A percentile compares a stretch with the other conserved stretches of the same genome.
Evolutionary conservation across 2,329 filamentous ascomycete species (phyloP).

Genomic region (Xylariaceae sp.): DNA sequence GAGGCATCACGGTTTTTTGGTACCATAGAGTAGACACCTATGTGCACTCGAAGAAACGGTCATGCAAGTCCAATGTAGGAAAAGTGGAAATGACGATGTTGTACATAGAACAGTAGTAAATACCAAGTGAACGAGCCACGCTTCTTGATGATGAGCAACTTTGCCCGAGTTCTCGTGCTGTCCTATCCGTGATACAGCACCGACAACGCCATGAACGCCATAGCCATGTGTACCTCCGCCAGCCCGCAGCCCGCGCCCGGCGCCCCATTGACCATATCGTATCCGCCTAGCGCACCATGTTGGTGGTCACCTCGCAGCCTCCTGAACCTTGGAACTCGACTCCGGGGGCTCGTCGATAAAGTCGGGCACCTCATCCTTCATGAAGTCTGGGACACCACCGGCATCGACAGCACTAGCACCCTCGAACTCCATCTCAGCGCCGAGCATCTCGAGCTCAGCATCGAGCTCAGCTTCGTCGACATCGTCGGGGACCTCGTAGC

Average conservation of each 20-base stretch:
- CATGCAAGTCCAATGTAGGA: neutral
- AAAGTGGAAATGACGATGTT: conserved; percentile 3
- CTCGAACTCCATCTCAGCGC: conserved; percentile 90
- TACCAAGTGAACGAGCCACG: conserved; percentile 4
- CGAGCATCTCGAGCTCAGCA: conserved; percentile 90
- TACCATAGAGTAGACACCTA: conserved; percentile 46
- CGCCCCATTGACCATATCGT: too few species aligned
- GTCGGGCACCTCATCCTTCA: conserved; percentile 85
- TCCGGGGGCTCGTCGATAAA: conserved; percentile 92
- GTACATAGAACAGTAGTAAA: conserved; percentile 7
- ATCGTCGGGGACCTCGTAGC: conserved; percentile 94
- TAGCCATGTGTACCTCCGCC: neutral
- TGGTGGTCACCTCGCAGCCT: conserved; percentile 58
- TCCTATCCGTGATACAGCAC: neutral
- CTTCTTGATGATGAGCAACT: conserved; percentile 9
- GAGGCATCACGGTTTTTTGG: conserved; percentile 77
- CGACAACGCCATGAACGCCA: conserved; percentile 22
- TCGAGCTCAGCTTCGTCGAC: conserved; percentile 96
- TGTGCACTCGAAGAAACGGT: neutral
- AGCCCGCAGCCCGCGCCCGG: neutral
- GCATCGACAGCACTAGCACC: conserved; percentile 52
- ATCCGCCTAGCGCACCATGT: too few species aligned
- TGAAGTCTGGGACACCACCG: conserved; percentile 71
- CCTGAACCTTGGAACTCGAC: conserved; percentile 72
- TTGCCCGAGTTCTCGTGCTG: conserved; percentile 3